Percentiles rank a stretch among this genome's conserved stretches.
Conservation (phyloP, 1,284 basidiomycete species). For the Papiliotrema nemorosa region DNA sequence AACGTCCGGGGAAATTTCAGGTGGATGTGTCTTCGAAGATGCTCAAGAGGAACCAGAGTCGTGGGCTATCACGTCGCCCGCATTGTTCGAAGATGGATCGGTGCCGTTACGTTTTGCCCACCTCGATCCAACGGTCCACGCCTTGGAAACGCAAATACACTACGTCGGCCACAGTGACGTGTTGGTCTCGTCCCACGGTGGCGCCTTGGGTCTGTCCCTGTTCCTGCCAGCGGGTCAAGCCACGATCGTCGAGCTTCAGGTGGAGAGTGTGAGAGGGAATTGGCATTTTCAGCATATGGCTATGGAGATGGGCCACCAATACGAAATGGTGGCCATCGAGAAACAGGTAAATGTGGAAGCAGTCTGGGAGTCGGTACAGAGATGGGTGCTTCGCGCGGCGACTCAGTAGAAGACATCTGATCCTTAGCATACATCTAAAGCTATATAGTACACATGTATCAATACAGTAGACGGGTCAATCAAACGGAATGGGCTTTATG, state of each 20-base stretch:
- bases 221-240: constrained; percentile 39
- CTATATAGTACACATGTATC: not conserved
- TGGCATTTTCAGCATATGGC: constrained; percentile 46
- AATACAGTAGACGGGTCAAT: constrained; percentile 4
- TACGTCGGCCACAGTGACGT: constrained; percentile 38
- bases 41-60: constrained; percentile 28
- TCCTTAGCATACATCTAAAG: too few species aligned
- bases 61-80: constrained; percentile 18
- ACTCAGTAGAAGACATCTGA: not conserved
- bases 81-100: not conserved
- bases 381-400: constrained; percentile 12
- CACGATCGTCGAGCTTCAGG: constrained; percentile 37
- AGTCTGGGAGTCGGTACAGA: constrained; percentile 24
- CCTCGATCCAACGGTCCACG: constrained; percentile 40
- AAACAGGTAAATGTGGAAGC: constrained; percentile 28
- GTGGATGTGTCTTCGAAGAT: constrained; percentile 28
- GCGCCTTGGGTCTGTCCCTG: constrained; percentile 38
- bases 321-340: constrained; percentile 20
- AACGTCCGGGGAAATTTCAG: constrained; percentile 2
- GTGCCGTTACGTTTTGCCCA: constrained; percentile 29
- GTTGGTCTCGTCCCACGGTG: constrained; percentile 40
- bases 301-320: constrained; percentile 27
- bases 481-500: constrained; percentile 78
- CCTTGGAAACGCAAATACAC: constrained; percentile 40
- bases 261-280: constrained; percentile 25